phyloP scores from a whole-genome alignment of 208 protist species.

The Borovskyia barvae region DNA sequence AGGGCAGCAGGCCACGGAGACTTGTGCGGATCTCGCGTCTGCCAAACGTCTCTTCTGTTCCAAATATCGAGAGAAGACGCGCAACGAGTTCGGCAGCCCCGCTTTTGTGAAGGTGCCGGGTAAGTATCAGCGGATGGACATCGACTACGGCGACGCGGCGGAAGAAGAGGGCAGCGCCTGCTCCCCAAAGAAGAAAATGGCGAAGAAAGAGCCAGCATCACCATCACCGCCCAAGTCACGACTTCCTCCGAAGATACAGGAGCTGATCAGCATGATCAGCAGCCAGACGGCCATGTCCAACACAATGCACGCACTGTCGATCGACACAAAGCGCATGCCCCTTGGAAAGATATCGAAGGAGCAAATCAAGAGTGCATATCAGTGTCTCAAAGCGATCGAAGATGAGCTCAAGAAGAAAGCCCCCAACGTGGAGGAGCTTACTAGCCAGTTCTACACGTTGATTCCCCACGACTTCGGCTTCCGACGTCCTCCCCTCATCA shows the following conservation, averaged over 20 bases:
- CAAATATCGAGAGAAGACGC: slow-evolving; percentile 66
- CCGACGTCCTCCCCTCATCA: slow-evolving; percentile 53
- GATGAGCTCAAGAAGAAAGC: slow-evolving; percentile 50
- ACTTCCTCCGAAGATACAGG: slow-evolving; percentile 40
- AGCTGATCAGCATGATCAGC: slow-evolving; percentile 67
- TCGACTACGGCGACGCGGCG: slow-evolving; percentile 53
- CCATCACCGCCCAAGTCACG: slow-evolving; percentile 22
- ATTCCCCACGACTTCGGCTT: slow-evolving; percentile 83
- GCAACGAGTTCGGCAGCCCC: slow-evolving; percentile 42
- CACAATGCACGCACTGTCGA: slow-evolving; percentile 72
- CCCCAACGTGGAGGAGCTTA: slow-evolving; percentile 36
- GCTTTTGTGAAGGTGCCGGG: slow-evolving; percentile 52
- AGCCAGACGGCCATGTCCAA: slow-evolving; percentile 53
- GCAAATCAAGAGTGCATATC: slow-evolving; percentile 63
- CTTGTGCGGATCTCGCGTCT: slow-evolving; percentile 10
- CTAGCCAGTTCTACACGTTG: slow-evolving; percentile 76
- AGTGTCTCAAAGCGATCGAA: slow-evolving; percentile 53
- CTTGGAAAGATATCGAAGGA: slow-evolving; percentile 81
- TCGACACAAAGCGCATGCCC: slow-evolving; percentile 79
- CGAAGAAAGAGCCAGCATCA: slow-evolving; percentile 8
- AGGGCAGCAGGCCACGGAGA: slow-evolving; percentile 51
- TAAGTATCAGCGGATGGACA: slow-evolving; percentile 80
- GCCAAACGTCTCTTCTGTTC: slow-evolving; percentile 39
- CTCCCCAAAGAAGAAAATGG: slow-evolving; percentile 21
- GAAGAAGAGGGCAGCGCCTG: slow-evolving; percentile 10